phyloP scores from a whole-genome alignment of 495 filamentous ascomycete species.

The Chlorociboria aeruginascens region DNA sequence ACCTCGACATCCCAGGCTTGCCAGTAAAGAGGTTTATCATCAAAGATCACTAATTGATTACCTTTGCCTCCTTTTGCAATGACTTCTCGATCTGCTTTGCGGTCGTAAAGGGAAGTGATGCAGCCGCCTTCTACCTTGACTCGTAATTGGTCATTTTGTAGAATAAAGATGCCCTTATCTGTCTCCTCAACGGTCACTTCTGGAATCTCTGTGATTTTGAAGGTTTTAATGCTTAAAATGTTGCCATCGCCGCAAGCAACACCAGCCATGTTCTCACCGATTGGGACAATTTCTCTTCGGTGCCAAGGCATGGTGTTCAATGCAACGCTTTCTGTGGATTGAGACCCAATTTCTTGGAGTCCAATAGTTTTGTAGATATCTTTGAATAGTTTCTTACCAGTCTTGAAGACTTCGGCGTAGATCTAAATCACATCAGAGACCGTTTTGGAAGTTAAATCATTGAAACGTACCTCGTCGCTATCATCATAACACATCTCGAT shows the following conservation, averaged over 20 bases:
- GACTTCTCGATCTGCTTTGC: slow-evolving; percentile 56
- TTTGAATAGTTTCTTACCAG: slow-evolving; percentile 55
- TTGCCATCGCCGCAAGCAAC: slow-evolving; percentile 37
- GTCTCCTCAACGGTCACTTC: slow-evolving; percentile 53
- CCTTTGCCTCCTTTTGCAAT: slow-evolving; percentile 70
- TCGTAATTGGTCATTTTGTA: slow-evolving; percentile 63
- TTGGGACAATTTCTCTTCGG: slow-evolving; percentile 56
- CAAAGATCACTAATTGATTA: slow-evolving; percentile 88
- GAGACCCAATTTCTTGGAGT: slow-evolving; percentile 31
- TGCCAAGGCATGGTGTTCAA: slow-evolving; percentile 81
- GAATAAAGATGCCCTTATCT: slow-evolving; percentile 57
- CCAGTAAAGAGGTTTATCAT: slow-evolving; percentile 98
- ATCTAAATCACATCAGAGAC: slow-evolving; percentile 31
- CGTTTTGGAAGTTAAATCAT: neutral
- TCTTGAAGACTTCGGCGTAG: slow-evolving; percentile 73
- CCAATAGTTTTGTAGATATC: slow-evolving; percentile 32
- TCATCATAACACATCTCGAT: slow-evolving; percentile 98
- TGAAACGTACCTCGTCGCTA: slow-evolving; percentile 45
- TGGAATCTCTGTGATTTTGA: slow-evolving; percentile 31
- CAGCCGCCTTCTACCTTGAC: slow-evolving; percentile 59
- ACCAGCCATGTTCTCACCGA: slow-evolving; percentile 35
- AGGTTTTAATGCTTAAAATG: slow-evolving; percentile 34
- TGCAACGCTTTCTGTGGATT: slow-evolving; percentile 27
- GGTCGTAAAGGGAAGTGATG: slow-evolving; percentile 76
- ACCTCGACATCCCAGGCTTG: slow-evolving; percentile 99